Base-by-base conservation (phyloP, 2,329 filamentous ascomycete species). In the Hypoxylon sp. region DNA sequence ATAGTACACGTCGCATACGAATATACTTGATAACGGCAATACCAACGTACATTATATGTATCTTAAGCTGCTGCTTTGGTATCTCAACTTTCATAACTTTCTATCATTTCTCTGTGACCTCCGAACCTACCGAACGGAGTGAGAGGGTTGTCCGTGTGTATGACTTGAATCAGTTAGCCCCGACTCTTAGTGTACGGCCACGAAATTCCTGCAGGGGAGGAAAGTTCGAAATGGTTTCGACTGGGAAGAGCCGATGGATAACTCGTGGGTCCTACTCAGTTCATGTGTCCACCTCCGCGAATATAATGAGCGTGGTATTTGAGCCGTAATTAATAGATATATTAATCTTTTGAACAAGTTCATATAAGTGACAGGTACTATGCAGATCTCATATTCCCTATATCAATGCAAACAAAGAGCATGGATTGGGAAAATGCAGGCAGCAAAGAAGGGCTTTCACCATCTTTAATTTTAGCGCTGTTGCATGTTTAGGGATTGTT, bases 191-290 rank as follows among this genome's bases (percentile, higher is more conserved):
- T 19, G 37, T 61, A 60, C 56, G 48, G 27, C 67, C 53, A 62
- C 63, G 53, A 69, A 69, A 67, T 67, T 64, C 65, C 67, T 69
- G 63, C 60, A 67, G 63, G 63, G 60, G 63, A 63, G 52, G 52
- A 64, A 52, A 32, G 56, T 56, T 62, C 48, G 43, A 58, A 56
- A 50, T 54, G 51, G 56, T 61, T 61, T 63, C 54, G 51, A 64
- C 53, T 60, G 59, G 48, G 52, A 56, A 61, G 58, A 65, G 62
- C 62, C 62, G 62, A 65, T 51, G 52, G 47, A 34, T 60, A 50
- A 54, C 50, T 51, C 43, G 50, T 60, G 48, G 47, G 14, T 37
- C 47, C 27, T 16, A 27, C 43, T 47, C 27, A 50, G 5, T 32
- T 50, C 43, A 47, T 21, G 45, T 48, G 21, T 56, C 5, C 27